Base-by-base conservation (phyloP, 768 basidiomycete species). In the Boletus sensibilis region DNA sequence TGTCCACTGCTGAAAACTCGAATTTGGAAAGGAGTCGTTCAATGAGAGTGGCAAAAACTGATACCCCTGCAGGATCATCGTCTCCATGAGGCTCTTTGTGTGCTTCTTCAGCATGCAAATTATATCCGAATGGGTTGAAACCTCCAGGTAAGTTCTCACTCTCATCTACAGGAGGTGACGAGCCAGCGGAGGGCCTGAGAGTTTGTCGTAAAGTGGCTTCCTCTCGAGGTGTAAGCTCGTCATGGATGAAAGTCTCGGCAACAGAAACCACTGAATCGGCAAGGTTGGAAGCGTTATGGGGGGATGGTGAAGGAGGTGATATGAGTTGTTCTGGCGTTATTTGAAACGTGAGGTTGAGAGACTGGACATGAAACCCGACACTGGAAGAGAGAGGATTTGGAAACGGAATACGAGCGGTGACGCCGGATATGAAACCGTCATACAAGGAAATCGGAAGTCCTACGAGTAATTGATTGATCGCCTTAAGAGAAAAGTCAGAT, bases 211-310 rank as follows among this genome's bases (percentile, higher is more conserved):
- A 77, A 33, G 82, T 76, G 8, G 82, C 83, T 63, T 86, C 90
- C 66, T 96, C 92, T 58, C 77, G 76, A 8, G 81, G 76, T 23
- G 85, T 79, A 48, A 97, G 76, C 65, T 94, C 92, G 59, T 91
- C 81, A 45, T 94, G 88, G 25, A 96, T 77, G 72, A 98, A 98
- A 4, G 87, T 85, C 62, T 92, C 87, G 2, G 94, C 91, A 14
- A 88, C 83, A n/a, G 86, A 87, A 27, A 81, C 81, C n/a, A 93
- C 86, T 23, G 94, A 94, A 44, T 86, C 83, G 5, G 90, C 76
- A 14, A 95, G 78, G 66, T 86, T 81, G 38, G 70, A 58, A 47
- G 63, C 63, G 18, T 66, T 39, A 41, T 50, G 47, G 47, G 56
- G 64, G 18, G 61, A 58, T 6, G 55, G 53, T 21, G 50, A 47